Evolutionary conservation across 805 yeast species (phyloP), one percentile per base, ranked within the genome.

Genomic region (Schwanniomyces sp.): DNA sequence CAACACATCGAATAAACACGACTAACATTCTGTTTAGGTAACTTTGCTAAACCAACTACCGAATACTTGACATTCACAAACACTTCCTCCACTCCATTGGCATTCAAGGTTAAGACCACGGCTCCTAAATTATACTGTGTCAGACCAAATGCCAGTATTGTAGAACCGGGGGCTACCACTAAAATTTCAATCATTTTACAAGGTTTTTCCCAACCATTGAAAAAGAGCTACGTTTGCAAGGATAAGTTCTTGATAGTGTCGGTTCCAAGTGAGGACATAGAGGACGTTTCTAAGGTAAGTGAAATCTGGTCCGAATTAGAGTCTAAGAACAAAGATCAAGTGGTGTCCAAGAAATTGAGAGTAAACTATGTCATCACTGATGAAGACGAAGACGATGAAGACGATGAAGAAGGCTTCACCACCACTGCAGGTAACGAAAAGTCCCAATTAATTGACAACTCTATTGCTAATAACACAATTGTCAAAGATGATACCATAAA

Each of bases 101-200:
- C 96, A 27, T 94, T 90, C 78, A 94, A 94, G 74, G 97, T 94
- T 63, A 94, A 92, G 74, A 92, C 99, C 40, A 94, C 99, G 6
- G 97, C 98, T 8, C 99, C 99, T 51, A 91, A 89, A 68, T 76
- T 89, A 68, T 86, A 91, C 76, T 89, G 96, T 68, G 98, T 94
- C 44, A 86, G 97, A 72, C 99, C 99, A 52, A 94, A 91, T 67
- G 92, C 97, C 50, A 82, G 94, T 12, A 67, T 86, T 30, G 75
- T 94, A 48, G 76, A 75, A 26, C 91, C 98, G 11, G 94, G 95
- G 30, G 80, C 81, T 54, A 66, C 84, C 21, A 69, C 84, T 45
- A 82, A 86, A 46, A 88, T 94, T 45, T 81, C 91, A 41, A 85
- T 94, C 58, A 89, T 90, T 58, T 82, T 90, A 52, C 91, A 91